Evolutionary conservation across 805 yeast genomes (phyloP).

Genomic region (Metschnikowia anglica): DNA sequence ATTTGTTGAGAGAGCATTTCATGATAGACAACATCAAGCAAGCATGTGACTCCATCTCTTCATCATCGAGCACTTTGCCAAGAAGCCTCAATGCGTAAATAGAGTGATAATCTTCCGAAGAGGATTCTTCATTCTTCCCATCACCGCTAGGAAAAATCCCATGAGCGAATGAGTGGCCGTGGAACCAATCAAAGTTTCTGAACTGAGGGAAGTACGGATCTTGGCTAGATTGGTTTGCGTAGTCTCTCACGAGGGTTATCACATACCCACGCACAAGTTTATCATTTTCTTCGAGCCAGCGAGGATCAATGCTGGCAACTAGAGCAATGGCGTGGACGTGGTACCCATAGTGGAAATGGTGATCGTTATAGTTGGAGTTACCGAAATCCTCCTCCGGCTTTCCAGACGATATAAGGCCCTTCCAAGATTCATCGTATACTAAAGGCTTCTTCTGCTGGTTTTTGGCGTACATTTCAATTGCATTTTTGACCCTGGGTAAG

Average conservation of each 20-base stretch:
- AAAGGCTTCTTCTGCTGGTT: constrained; percentile 75
- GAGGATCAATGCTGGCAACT: constrained; percentile 57
- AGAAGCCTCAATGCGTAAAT: constrained; percentile 66
- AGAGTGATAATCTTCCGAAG: constrained; percentile 73
- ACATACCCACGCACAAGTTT: constrained; percentile 49
- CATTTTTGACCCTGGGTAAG: constrained; percentile 59
- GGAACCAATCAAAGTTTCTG: constrained; percentile 71
- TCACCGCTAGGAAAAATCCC: constrained; percentile 70
- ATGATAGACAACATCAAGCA: constrained; percentile 61
- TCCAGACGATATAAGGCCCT: constrained; percentile 73
- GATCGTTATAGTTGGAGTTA: constrained; percentile 69
- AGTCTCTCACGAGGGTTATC: constrained; percentile 61
- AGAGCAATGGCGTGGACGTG: constrained; percentile 72
- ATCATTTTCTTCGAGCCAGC: constrained; percentile 34
- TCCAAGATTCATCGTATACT: constrained; percentile 76
- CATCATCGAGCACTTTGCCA: constrained; percentile 56
- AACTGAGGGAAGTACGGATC: constrained; percentile 64
- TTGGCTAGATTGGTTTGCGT: constrained; percentile 54
- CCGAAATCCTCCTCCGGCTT: constrained; percentile 67
- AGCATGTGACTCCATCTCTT: constrained; percentile 52
- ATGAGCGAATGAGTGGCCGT: constrained; percentile 79
- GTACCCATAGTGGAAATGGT: constrained; percentile 75
- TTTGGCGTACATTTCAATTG: constrained; percentile 64
- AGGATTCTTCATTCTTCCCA: constrained; percentile 74
- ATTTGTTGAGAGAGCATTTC: constrained; percentile 52